phyloP scores from a whole-genome alignment of 164 flowering plant genomes.

The Magnolia kwangsiensis region DNA sequence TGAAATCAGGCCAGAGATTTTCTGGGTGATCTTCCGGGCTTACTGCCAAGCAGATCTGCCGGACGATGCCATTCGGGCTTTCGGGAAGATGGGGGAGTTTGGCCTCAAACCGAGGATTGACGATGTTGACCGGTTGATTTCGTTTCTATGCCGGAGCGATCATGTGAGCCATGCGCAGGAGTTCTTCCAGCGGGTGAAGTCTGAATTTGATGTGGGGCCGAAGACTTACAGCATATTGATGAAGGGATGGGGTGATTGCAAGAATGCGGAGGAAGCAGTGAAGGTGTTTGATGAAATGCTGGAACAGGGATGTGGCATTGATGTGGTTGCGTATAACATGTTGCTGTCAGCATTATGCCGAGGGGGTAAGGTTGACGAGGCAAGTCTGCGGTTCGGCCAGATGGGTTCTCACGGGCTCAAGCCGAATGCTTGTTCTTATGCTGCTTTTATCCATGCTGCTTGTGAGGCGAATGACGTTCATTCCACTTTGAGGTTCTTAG shows the following conservation, averaged over 20 bases:
- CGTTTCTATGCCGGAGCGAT: slow-evolving; percentile 52
- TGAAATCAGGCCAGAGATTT: slow-evolving; percentile 42
- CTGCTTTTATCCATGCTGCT: slow-evolving; percentile 60
- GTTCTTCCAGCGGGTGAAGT: slow-evolving; percentile 56
- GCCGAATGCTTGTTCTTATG: slow-evolving; percentile 68
- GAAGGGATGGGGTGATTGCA: slow-evolving; percentile 65
- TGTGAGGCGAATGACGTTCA: slow-evolving; percentile 64
- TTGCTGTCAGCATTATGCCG: slow-evolving; percentile 63
- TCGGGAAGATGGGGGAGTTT: slow-evolving; percentile 65
- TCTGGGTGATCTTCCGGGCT: slow-evolving; percentile 64
- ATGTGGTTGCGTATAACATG: slow-evolving; percentile 62
- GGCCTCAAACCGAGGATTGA: slow-evolving; percentile 43
- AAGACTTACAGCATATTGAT: slow-evolving; percentile 75
- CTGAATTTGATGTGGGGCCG: slow-evolving; percentile 30
- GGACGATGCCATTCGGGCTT: slow-evolving; percentile 68
- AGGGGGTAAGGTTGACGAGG: slow-evolving; percentile 59
- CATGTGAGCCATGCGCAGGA: slow-evolving; percentile 62
- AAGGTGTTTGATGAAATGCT: slow-evolving; percentile 85
- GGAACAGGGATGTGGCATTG: slow-evolving; percentile 40
- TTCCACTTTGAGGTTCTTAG: slow-evolving; percentile 60
- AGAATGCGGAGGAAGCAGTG: slow-evolving; percentile 38
- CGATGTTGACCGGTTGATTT: slow-evolving; percentile 66
- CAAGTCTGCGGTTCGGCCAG: slow-evolving; percentile 47
- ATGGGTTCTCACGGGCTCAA: slow-evolving; percentile 50
- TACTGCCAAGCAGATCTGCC: slow-evolving; percentile 77